These are phyloP conservation scores for Leccinum pachyderme DNA, from an alignment of 1,284 basidiomycete genomes.

Conservation along the genomic window DNA sequence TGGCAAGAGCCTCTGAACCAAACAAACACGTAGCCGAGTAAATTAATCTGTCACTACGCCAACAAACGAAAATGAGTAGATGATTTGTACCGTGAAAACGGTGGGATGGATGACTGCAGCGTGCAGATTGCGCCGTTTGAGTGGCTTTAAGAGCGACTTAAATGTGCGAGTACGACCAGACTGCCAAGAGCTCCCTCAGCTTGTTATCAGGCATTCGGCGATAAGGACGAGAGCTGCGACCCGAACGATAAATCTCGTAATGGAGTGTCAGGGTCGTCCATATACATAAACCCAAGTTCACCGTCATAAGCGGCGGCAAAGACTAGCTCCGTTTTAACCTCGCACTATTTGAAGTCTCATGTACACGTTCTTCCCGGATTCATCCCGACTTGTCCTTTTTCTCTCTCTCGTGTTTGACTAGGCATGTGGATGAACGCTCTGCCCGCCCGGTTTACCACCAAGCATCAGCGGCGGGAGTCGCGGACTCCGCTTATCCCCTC, in stretches of 20 bases:
- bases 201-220: neutral
- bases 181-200: neutral
- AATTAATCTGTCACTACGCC: neutral
- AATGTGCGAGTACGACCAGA: neutral
- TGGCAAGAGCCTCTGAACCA: constrained; percentile 13
- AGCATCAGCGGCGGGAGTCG: constrained; percentile 19
- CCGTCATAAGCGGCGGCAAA: constrained; percentile 11
- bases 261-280: constrained; percentile 1
- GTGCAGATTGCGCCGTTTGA: neutral
- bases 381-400: neutral
- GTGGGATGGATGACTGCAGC: neutral
- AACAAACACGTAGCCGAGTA: neutral
- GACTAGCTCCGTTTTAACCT: constrained; percentile 2
- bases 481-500: constrained; percentile 14
- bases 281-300: neutral
- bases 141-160: neutral
- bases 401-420: neutral
- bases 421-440: constrained; percentile 18
- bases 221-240: neutral
- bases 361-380: neutral
- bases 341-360: constrained; percentile 7
- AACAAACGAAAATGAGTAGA: neutral
- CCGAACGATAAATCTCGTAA: neutral
- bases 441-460: constrained; percentile 8
- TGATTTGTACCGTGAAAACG: neutral